Evolutionary conservation across 1,284 basidiomycete species (phyloP).

Genomic region (Coniophora puteana): DNA sequence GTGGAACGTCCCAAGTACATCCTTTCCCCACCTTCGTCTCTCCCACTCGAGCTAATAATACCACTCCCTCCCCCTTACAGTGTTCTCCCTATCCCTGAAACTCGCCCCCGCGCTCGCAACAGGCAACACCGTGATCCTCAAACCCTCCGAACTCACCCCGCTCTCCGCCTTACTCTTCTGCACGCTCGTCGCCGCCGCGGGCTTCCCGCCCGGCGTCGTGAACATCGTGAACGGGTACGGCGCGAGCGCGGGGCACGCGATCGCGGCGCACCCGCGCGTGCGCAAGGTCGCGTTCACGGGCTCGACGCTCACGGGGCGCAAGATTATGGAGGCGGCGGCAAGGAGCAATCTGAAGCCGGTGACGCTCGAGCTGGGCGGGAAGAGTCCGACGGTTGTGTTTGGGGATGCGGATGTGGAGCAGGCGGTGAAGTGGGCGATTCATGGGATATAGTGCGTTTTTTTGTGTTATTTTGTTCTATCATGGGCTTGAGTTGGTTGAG

Average conservation of each 20-base stretch:
- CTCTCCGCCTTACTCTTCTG: slow-evolving; percentile 34
- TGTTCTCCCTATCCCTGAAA: slow-evolving; percentile 63
- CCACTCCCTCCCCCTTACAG: neutral
- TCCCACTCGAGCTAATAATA: neutral
- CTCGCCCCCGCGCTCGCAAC: slow-evolving; percentile 68
- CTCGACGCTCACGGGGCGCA: slow-evolving; percentile 62
- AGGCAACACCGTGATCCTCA: slow-evolving; percentile 66
- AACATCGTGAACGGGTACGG: slow-evolving; percentile 67
- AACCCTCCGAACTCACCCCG: slow-evolving; percentile 74
- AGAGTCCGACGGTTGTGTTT: slow-evolving; percentile 61
- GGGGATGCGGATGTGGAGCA: slow-evolving; percentile 55
- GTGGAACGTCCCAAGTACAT: slow-evolving; percentile 18
- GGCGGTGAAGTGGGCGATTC: slow-evolving; percentile 62
- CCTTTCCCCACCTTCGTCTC: neutral
- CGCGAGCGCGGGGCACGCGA: slow-evolving; percentile 17
- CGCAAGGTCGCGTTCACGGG: slow-evolving; percentile 50
- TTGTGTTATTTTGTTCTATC: neutral
- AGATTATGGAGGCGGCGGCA: slow-evolving; percentile 66
- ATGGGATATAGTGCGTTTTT: slow-evolving; percentile 54
- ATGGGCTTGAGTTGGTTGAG: neutral
- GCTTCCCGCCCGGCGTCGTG: slow-evolving; percentile 66
- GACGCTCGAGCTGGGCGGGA: slow-evolving; percentile 74
- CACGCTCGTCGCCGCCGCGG: slow-evolving; percentile 36
- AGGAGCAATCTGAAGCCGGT: slow-evolving; percentile 68
- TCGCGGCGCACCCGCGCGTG: slow-evolving; percentile 40